Evolutionary conservation across 805 yeast species (phyloP).

Genomic region (Metschnikowia reukaufii): DNA sequence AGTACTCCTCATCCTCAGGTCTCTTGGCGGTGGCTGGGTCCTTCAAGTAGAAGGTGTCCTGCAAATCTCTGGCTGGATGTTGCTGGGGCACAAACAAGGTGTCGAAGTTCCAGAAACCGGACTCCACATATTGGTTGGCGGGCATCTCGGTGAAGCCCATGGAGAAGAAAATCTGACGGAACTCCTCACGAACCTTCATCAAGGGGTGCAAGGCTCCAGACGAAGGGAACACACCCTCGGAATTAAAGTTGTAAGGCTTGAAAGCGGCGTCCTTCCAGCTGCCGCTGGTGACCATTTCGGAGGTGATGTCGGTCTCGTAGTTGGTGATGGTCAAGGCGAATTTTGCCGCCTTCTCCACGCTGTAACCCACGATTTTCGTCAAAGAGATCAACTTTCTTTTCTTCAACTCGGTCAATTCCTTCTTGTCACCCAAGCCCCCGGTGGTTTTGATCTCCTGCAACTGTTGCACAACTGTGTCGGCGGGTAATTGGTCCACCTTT

Average conservation of each 20-base stretch:
- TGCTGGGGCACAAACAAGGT: constrained; percentile 97
- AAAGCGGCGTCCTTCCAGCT: constrained; percentile 81
- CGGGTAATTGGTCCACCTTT: constrained; percentile 55
- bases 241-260: constrained; percentile 93
- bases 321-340: constrained; percentile 79
- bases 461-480: constrained; percentile 65
- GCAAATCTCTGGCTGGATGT: constrained; percentile 99
- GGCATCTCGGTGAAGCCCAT: constrained; percentile 99
- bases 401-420: constrained; percentile 79
- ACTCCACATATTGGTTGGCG: constrained; percentile 94
- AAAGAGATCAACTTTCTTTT: constrained; percentile 83
- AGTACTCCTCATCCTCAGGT: constrained; percentile 79
- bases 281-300: constrained; percentile 85
- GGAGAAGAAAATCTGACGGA: constrained; percentile 94
- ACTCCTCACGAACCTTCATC: constrained; percentile 95
- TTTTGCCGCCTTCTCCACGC: constrained; percentile 76
- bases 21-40: constrained; percentile 81
- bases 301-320: constrained; percentile 89
- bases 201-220: constrained; percentile 97
- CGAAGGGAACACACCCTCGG: constrained; percentile 84
- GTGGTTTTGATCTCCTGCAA: constrained; percentile 55
- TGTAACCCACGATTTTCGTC: constrained; percentile 73
- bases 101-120: constrained; percentile 99
- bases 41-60: constrained; percentile 95
- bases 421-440: constrained; percentile 59